A percentile compares a stretch with the other conserved stretches of the same genome.
Evolutionary conservation across 371 early-diverging fungal genomes (phyloP).

Genomic region (Mucor irregularis): DNA sequence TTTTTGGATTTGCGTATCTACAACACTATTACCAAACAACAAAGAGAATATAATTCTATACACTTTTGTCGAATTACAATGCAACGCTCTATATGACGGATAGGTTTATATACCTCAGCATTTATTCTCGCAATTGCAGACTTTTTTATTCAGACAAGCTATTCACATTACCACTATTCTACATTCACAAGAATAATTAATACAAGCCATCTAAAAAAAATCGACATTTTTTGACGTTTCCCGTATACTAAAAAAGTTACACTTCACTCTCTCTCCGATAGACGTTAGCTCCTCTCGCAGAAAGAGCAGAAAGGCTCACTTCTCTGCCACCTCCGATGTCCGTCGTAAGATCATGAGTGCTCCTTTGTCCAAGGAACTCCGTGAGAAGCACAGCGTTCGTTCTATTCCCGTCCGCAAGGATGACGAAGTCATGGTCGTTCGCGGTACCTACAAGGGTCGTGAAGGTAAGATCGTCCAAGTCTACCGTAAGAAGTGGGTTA

Average conservation of each 20-base stretch:
- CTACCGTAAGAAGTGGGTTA: conserved; percentile 98
- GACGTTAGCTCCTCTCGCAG: conserved; percentile 94
- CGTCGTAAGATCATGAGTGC: conserved; percentile 97
- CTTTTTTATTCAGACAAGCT: no score
- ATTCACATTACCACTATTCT: no score
- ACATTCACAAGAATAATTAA: no score
- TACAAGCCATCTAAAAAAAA: no score
- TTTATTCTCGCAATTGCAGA: no score
- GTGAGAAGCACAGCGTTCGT: conserved; percentile 48
- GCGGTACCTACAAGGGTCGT: conserved; percentile 96
- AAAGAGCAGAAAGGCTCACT: conserved; percentile 98
- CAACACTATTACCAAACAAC: neutral
- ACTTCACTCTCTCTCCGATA: no score
- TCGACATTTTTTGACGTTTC: neutral
- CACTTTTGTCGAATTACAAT: no score
- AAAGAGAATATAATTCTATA: neutral
- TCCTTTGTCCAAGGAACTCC: conserved; percentile 94
- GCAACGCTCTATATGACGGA: no score
- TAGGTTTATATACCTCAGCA: no score
- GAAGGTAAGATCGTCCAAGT: conserved; percentile 96
- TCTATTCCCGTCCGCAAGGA: conserved; percentile 96
- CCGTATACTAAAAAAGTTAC: neutral
- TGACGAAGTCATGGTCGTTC: conserved; percentile 95
- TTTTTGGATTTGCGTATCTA: neutral
- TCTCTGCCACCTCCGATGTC: conserved; percentile 93